A percentile compares a stretch with the other conserved stretches of the same genome.
Conservation (phyloP, 1,284 basidiomycete species). For the Leccinum insolens region DNA sequence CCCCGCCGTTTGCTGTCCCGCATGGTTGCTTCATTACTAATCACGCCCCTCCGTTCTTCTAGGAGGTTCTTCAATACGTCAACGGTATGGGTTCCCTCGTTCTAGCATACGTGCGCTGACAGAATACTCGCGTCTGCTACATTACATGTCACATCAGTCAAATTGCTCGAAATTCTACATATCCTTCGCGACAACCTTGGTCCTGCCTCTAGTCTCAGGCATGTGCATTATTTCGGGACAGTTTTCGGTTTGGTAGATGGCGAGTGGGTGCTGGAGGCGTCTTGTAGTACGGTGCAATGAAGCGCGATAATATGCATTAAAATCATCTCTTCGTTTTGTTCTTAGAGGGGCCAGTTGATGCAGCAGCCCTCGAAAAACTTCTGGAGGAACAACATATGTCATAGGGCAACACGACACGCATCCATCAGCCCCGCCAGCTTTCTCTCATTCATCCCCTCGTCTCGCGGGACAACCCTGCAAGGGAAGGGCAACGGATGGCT, state of each 20-base stretch:
- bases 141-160: not conserved
- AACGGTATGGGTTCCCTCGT: not conserved
- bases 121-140: not conserved
- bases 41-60: not conserved
- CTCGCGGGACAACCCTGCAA: not conserved
- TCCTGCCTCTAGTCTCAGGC: not conserved
- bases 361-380: too few relatives aligned
- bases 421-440: not conserved
- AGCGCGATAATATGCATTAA: not conserved
- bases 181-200: not conserved
- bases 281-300: not conserved
- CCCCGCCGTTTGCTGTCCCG: not conserved
- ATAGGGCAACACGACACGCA: too few relatives aligned
- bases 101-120: not conserved
- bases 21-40: not conserved
- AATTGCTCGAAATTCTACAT: not conserved
- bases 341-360: not conserved
- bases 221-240: not conserved
- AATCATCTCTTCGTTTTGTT: not conserved
- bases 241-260: not conserved
- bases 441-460: not conserved
- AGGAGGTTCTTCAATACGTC: not conserved
- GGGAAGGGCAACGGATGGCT: not conserved
- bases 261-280: not conserved
- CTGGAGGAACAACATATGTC: too few relatives aligned